A percentile compares a stretch with the other conserved stretches of the same genome.
These are phyloP conservation scores for Geotrichum australiense DNA, from an alignment of 1,139 yeast genomes.

Conservation along the genomic window DNA sequence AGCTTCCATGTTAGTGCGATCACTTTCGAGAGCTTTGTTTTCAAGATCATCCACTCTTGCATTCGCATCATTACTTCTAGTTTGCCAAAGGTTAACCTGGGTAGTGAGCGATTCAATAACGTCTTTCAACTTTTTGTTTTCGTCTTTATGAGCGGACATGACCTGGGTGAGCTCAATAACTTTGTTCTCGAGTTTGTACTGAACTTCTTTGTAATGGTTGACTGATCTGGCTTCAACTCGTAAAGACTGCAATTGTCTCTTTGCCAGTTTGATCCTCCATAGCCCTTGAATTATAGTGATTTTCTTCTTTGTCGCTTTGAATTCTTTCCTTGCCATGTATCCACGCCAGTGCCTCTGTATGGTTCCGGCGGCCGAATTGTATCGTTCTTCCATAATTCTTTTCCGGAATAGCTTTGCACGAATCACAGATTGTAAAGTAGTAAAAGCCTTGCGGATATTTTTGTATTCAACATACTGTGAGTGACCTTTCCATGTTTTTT, in stretches of 20 bases:
- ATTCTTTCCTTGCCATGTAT: conserved; percentile 43
- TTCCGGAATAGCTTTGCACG: conserved; percentile 61
- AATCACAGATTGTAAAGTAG: conserved; percentile 57
- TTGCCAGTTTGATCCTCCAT: conserved; percentile 71
- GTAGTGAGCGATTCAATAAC: conserved; percentile 50
- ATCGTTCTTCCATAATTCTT: conserved; percentile 42
- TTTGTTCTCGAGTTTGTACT: conserved; percentile 89
- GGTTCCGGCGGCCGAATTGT: conserved; percentile 57
- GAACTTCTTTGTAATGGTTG: conserved; percentile 81
- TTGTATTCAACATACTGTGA: conserved; percentile 44
- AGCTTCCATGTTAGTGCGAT: conserved; percentile 45
- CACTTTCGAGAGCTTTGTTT: conserved; percentile 53
- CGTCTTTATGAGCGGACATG: conserved; percentile 68
- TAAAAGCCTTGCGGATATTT: conserved; percentile 44
- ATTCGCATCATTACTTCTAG: conserved; percentile 29
- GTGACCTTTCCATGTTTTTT: conserved; percentile 64
- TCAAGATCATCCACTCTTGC: conserved; percentile 26
- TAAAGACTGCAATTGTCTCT: conserved; percentile 52
- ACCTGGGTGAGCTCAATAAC: conserved; percentile 90
- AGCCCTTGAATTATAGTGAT: conserved; percentile 71
- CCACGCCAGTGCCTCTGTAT: conserved; percentile 71
- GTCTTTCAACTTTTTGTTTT: conserved; percentile 62
- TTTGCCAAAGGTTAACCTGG: conserved; percentile 33
- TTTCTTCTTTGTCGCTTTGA: conserved; percentile 41
- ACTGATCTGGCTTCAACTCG: conserved; percentile 87